These are phyloP conservation scores for Candida corydali DNA, from an alignment of 805 yeast species.

Conservation along the genomic window DNA sequence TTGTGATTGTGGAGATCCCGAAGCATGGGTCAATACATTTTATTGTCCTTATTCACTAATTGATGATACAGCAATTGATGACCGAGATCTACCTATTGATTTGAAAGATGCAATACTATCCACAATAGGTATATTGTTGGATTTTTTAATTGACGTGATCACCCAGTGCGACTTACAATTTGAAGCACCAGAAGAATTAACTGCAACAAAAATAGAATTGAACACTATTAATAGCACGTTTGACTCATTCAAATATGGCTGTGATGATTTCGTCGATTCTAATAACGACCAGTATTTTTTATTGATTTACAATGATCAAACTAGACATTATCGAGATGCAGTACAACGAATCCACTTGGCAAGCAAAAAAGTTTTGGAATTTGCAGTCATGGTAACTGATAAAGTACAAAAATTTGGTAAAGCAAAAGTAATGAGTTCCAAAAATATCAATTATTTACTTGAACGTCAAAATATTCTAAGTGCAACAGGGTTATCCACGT, in stretches of 20 bases:
- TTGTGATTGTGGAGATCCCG: conserved; percentile 88
- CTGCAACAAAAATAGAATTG: conserved; percentile 19
- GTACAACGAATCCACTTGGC: conserved; percentile 59
- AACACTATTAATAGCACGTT: conserved; percentile 30
- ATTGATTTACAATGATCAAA: conserved; percentile 73
- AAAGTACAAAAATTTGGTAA: conserved; percentile 62
- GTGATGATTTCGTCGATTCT: conserved; percentile 18
- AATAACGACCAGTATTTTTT: conserved; percentile 51
- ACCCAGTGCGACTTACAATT: conserved; percentile 43
- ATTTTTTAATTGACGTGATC: conserved; percentile 61
- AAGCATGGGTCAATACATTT: conserved; percentile 64
- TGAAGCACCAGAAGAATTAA: conserved; percentile 21
- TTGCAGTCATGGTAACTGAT: conserved; percentile 69
- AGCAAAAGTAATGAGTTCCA: conserved; percentile 61
- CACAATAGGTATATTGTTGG: conserved; percentile 48
- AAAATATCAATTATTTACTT: conserved; percentile 45
- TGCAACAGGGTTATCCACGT: conserved; percentile 60
- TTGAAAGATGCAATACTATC: conserved; percentile 31
- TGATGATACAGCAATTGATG: conserved; percentile 6
- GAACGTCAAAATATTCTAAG: conserved; percentile 54
- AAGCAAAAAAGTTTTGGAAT: conserved; percentile 58
- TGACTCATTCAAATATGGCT: conserved; percentile 42
- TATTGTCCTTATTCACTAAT: conserved; percentile 41
- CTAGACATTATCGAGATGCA: conserved; percentile 72
- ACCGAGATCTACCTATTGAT: conserved; percentile 37